These are phyloP conservation scores for Colletotrichum tamarilloi DNA, from an alignment of 2,329 filamentous ascomycete species.

Conservation along the genomic window DNA sequence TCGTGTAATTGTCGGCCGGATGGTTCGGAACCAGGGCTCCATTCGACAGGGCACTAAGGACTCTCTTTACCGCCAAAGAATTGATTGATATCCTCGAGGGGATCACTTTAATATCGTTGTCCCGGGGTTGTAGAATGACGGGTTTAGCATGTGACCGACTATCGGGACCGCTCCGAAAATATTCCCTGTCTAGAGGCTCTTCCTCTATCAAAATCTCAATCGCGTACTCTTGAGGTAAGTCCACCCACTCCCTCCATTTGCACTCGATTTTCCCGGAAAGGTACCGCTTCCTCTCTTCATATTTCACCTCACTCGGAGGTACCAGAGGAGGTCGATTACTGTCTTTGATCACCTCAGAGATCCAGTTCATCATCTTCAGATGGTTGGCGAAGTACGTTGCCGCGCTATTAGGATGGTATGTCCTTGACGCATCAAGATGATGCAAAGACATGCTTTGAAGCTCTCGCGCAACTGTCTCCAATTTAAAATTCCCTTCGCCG, in stretches of 20 bases:
- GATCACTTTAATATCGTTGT: not conserved
- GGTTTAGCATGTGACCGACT: not conserved
- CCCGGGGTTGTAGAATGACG: not conserved
- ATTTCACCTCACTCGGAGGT: not conserved
- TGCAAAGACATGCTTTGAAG: not conserved
- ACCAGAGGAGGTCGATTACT: not conserved
- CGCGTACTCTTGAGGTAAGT: too few relatives aligned
- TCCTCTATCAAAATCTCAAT: not conserved
- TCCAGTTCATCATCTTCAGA: not conserved
- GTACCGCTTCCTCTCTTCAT: not conserved
- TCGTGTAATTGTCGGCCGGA: not conserved
- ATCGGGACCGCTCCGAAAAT: too few relatives aligned
- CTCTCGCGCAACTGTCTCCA: not conserved
- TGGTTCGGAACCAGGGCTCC: not conserved
- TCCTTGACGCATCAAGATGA: too few relatives aligned
- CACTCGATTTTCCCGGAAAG: too few relatives aligned
- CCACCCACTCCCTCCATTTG: too few relatives aligned
- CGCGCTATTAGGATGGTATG: fast-evolving
- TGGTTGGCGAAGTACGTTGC: not conserved
- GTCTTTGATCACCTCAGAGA: not conserved
- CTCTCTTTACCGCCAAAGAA: not conserved
- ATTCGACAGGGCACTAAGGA: not conserved
- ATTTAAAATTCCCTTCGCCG: fast-evolving
- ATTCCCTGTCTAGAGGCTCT: too few relatives aligned
- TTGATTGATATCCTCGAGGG: not conserved